Evolutionary conservation across 2,329 filamentous ascomycete genomes (phyloP).

Genomic region (Epichloe glyceriae): DNA sequence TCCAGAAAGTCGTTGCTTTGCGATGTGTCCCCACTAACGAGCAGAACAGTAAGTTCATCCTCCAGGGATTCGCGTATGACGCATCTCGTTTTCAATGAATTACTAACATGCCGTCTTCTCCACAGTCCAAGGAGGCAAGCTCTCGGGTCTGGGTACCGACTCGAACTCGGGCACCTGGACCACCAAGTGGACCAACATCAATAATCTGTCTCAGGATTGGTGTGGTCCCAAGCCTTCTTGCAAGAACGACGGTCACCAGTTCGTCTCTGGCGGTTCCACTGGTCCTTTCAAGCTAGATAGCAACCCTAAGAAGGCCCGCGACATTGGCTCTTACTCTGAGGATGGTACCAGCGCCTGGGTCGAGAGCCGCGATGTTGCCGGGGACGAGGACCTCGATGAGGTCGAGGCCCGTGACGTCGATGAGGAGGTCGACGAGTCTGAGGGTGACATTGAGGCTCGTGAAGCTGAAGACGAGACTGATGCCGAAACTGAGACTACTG

Average conservation of each 20-base stretch:
- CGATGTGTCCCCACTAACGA: background rate
- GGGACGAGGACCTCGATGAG: background rate
- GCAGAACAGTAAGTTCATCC: background rate
- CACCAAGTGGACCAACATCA: background rate
- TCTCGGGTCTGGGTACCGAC: background rate
- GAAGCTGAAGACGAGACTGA: background rate
- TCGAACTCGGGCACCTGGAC: background rate
- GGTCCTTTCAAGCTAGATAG: background rate
- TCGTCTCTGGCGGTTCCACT: background rate
- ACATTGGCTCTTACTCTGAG: background rate
- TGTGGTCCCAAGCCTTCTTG: background rate
- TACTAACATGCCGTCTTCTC: background rate
- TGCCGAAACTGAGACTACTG: background rate
- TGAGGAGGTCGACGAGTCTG: background rate
- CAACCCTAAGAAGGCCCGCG: background rate
- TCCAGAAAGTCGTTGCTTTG: background rate
- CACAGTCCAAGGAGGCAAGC: background rate
- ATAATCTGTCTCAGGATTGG: background rate
- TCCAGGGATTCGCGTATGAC: no score
- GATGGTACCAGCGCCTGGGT: background rate
- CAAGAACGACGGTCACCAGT: constrained; percentile 1
- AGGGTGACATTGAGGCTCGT: background rate
- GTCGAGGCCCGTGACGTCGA: background rate
- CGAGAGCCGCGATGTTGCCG: background rate
- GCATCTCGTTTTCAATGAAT: no score